phyloP scores from a whole-genome alignment of 73 alveolate genomes.

The Symbiodinium natans region DNA sequence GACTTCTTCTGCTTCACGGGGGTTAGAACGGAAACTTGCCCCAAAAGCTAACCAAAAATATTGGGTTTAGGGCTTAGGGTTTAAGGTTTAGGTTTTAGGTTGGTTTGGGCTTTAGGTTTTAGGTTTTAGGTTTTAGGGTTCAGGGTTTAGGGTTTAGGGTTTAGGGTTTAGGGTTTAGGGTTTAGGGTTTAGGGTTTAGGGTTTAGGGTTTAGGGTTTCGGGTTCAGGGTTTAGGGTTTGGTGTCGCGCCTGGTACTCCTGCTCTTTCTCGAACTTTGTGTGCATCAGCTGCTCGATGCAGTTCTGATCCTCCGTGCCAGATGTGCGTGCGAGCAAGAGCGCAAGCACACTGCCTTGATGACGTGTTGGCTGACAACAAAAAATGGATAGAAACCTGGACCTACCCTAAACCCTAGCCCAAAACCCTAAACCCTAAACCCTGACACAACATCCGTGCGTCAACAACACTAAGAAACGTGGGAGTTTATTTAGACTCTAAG shows the following conservation, averaged over 20 bases:
- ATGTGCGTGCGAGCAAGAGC: too few species aligned
- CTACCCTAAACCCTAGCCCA: too few species aligned
- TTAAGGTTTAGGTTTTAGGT: neutral
- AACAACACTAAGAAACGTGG: too few species aligned
- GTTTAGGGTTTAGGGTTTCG: neutral
- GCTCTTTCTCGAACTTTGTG: conserved; percentile 78
- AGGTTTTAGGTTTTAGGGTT: neutral
- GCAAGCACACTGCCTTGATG: too few species aligned
- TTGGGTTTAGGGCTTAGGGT: neutral
- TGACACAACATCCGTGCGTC: too few species aligned
- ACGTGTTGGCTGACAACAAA: too few species aligned
- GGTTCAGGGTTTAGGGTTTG: neutral
- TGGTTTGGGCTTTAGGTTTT: neutral
- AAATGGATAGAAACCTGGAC: too few species aligned
- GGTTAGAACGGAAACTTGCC: too few species aligned
- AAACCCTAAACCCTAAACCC: too few species aligned
- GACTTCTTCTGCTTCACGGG: too few species aligned
- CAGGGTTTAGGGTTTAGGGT: neutral
- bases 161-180: neutral
- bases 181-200: neutral
- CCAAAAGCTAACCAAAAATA: too few species aligned
- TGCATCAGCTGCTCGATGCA: conserved; percentile 90
- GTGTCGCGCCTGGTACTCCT: conserved; percentile 72
- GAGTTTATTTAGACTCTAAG: too few species aligned
- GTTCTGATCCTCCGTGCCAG: conserved; percentile 93